Evolutionary conservation across 495 filamentous ascomycete species (phyloP), one percentile per base, ranked within the genome.

Genomic region (Talaromyces nanjingensis): DNA sequence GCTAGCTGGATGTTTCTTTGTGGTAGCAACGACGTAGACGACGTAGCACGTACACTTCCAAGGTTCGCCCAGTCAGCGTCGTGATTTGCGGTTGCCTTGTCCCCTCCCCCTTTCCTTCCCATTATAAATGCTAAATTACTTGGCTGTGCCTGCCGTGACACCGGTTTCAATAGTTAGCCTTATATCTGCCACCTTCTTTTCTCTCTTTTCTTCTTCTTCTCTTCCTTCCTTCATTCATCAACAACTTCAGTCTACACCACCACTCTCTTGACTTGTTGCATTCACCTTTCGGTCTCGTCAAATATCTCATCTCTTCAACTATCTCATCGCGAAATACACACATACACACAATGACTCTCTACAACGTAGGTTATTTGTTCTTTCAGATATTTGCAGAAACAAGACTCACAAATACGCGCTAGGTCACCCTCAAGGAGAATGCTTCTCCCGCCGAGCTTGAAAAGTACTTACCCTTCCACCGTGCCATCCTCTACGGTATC

Each of bases 361-460:
- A 83, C 81, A 91, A 90, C 70, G 88, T 90, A 80, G 58, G 82
- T 78, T 53, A 22, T 42, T 55, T 31, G 6, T 12, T 59, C 59
- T 52, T 6, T 29, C 24, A 52, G 27, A 27, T 39, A 22, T 31
- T 9, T 27, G 5, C 53, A 9, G 20, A 56, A 56, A 31, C 24
- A 18, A 25, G 11, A 20, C 53, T 56, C 12, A 56, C 53, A 7
- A 14, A 14, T 29, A 56, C 53, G 1, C 25, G 22, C 33, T 66
- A 97, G 92, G 84, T 97, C 63, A 93, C 92, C 65, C 78, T 90
- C 68, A 96, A 93, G 77, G 74, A 84, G 1, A 80, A 82, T 59
- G 83, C 86, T 60, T 79, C 81, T 60, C 64, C 74, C 8, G 82
- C 82, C 34, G 78, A 93, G 67, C 76, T 96, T 42, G 76, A 86